A percentile compares a stretch with the other conserved stretches of the same genome.
Conservation (phyloP, 2,329 filamentous ascomycete genomes). For the Westerdykella sp. region DNA sequence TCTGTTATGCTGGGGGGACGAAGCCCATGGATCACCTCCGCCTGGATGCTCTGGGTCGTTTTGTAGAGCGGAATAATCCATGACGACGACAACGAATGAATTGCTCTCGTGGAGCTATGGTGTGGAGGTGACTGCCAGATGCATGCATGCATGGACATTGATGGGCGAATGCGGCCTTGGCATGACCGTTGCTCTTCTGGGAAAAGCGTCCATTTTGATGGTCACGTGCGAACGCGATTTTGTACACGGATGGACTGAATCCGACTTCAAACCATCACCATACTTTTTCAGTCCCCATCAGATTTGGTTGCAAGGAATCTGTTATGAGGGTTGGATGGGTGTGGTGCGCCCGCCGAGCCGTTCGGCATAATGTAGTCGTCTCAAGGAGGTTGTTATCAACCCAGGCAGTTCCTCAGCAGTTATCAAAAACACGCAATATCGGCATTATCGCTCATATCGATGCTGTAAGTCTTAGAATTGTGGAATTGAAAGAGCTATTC, state of each 20-base stretch:
- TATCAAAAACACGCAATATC: conserved; percentile 77
- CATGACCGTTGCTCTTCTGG: not conserved
- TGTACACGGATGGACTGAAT: no score
- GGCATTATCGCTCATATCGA: conserved; percentile 98
- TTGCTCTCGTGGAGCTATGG: conserved; percentile 15
- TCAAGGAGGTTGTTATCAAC: conserved; percentile 27
- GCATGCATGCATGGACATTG: not conserved
- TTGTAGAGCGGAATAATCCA: conserved; percentile 60
- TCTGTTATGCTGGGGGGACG: conserved; percentile 50
- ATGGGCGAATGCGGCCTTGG: not conserved
- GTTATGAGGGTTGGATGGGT: conserved; percentile 33
- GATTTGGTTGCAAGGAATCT: conserved; percentile 11
- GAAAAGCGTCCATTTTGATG: not conserved
- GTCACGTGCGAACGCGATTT: not conserved
- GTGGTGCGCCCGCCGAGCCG: conserved; percentile 29
- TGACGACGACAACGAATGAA: conserved; percentile 34
- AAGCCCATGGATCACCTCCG: conserved; percentile 58
- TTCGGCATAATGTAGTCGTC: conserved; percentile 26
- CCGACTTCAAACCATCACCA: no score
- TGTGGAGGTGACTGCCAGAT: conserved; percentile 5
- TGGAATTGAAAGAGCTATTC: not conserved
- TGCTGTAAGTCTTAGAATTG: conserved; percentile 53
- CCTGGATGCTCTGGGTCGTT: conserved; percentile 54
- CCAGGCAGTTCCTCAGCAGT: conserved; percentile 18
- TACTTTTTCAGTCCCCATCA: not conserved